phyloP scores from a whole-genome alignment of 2,329 filamentous ascomycete genomes.

The Exserohilum rostratum region DNA sequence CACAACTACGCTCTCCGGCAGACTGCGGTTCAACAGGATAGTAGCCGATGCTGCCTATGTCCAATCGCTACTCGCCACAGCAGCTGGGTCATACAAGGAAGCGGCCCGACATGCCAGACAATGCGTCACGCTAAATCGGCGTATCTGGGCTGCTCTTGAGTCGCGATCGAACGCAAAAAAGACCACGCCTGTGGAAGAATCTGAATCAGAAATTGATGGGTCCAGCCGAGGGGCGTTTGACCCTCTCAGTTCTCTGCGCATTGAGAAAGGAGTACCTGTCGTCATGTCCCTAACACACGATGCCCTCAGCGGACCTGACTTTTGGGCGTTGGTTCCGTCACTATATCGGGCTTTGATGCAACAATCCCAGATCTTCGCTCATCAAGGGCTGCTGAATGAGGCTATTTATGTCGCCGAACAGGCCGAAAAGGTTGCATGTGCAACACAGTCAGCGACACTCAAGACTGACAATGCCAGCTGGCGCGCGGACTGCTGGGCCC shows the following conservation, averaged over 20 bases:
- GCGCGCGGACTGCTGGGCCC: constrained; percentile 57
- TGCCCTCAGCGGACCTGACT: constrained; percentile 65
- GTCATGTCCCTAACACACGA: constrained; percentile 53
- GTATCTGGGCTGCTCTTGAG: constrained; percentile 60
- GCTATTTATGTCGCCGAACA: constrained; percentile 88
- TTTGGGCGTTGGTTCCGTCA: constrained; percentile 79
- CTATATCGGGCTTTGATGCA: constrained; percentile 75
- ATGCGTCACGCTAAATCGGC: constrained; percentile 56
- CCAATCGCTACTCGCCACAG: constrained; percentile 69
- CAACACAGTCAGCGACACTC: constrained; percentile 66
- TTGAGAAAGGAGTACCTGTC: constrained; percentile 36
- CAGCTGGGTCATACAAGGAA: constrained; percentile 55
- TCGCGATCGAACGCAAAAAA: constrained; percentile 42
- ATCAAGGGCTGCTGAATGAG: constrained; percentile 86
- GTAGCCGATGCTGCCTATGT: constrained; percentile 67
- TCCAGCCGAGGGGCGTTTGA: constrained; percentile 29
- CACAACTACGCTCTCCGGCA: constrained; percentile 41
- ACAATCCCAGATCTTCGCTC: constrained; percentile 77
- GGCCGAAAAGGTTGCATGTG: constrained; percentile 75
- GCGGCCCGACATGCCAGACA: constrained; percentile 57
- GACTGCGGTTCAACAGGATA: constrained; percentile 56
- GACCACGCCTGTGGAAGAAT: constrained; percentile 12
- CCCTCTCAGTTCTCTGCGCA: constrained; percentile 37
- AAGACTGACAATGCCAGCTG: constrained; percentile 53
- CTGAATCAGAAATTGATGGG: constrained; percentile 24